Conservation (phyloP, 495 filamentous ascomycete species). For the Jackrogersella minutella region DNA sequence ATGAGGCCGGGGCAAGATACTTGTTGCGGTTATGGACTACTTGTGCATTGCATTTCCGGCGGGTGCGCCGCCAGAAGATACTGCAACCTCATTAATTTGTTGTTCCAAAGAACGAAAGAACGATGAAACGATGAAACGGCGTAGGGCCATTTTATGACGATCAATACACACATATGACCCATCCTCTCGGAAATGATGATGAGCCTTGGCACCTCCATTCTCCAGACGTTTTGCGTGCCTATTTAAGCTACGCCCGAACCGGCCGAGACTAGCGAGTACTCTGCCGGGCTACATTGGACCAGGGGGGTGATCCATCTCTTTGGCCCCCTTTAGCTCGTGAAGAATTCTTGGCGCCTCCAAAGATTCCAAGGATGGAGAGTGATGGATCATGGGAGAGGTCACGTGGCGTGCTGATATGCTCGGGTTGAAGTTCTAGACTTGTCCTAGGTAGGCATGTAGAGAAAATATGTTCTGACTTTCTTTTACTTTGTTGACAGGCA, state of each 20-base stretch:
- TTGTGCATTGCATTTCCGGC: constrained; percentile 5
- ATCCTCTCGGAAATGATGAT: constrained; percentile 40
- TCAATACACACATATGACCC: constrained; percentile 28
- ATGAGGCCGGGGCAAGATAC: constrained; percentile 10
- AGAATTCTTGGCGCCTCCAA: constrained; percentile 19
- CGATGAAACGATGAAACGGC: constrained; percentile 28
- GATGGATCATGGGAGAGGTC: constrained; percentile 17
- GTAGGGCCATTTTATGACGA: constrained; percentile 7
- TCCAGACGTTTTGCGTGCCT: constrained; percentile 8
- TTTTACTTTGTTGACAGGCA: constrained; percentile 15
- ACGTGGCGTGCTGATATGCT: constrained; percentile 31
- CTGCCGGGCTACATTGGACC: constrained; percentile 23
- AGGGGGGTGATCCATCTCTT: constrained; percentile 1
- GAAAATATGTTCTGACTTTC: constrained; percentile 14
- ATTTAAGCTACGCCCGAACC: constrained; percentile 27
- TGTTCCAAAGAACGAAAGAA: constrained; percentile 28
- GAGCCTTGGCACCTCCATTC: constrained; percentile 36
- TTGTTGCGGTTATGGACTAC: constrained; percentile 15
- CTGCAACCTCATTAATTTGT: constrained; percentile 34
- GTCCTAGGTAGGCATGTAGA: constrained; percentile 36
- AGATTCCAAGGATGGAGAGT: neutral
- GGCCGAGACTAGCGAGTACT: constrained; percentile 34
- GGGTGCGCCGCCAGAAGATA: constrained; percentile 2
- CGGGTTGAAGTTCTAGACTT: constrained; percentile 37
- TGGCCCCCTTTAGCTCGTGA: constrained; percentile 6